A percentile compares a stretch with the other conserved stretches of the same genome.
Evolutionary conservation across 768 basidiomycete genomes (phyloP).

Genomic region (Auriculariales sp.): DNA sequence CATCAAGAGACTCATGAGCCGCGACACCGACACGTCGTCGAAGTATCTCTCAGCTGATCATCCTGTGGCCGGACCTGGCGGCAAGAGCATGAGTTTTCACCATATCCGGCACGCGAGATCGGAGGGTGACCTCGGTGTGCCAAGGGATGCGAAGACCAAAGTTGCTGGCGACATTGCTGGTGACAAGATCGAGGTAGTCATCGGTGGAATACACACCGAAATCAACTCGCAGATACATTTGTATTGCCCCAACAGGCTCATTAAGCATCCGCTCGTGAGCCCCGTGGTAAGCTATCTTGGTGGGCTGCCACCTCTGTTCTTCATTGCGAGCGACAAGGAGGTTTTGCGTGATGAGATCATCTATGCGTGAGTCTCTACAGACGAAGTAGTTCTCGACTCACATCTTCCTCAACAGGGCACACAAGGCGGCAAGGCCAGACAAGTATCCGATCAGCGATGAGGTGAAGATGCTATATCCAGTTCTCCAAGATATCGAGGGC

Average conservation of each 20-base stretch:
- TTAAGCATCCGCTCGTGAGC: conserved; percentile 67
- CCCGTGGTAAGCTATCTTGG: conserved; percentile 61
- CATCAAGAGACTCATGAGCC: background rate
- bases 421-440: conserved; percentile 79
- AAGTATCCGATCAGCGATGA: conserved; percentile 48
- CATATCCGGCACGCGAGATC: background rate
- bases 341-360: conserved; percentile 86
- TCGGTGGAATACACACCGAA: conserved; percentile 19
- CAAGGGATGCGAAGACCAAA: background rate
- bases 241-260: conserved; percentile 64
- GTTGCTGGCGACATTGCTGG: background rate
- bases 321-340: conserved; percentile 83
- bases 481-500: background rate
- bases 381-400: too few species aligned
- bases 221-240: conserved; percentile 61
- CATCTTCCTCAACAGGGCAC: too few species aligned
- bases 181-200: conserved; percentile 38
- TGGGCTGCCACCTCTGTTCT: conserved; percentile 72
- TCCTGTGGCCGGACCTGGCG: too few species aligned
- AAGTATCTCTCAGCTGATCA: too few species aligned
- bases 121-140: background rate
- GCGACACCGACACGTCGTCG: background rate
- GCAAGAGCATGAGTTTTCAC: too few species aligned
- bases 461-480: conserved; percentile 14
- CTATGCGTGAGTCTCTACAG: conserved; percentile 39